Percentiles rank a stretch among this genome's conserved stretches.
These are phyloP conservation scores for Sutorius eximius DNA, from an alignment of 1,284 basidiomycete genomes.

Conservation along the genomic window DNA sequence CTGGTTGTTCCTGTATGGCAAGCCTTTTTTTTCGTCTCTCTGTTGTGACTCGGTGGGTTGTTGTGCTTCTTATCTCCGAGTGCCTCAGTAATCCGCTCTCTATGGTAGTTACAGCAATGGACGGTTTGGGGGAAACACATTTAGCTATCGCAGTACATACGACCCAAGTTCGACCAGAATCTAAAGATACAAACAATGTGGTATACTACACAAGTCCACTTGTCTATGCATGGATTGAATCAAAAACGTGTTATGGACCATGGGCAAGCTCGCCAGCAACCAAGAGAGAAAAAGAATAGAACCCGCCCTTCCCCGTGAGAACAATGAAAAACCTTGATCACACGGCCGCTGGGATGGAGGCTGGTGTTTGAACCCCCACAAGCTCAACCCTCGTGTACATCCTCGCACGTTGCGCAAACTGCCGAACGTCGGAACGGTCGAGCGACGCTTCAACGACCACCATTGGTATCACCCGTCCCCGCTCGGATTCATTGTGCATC, in stretches of 20 bases:
- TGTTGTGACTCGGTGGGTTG: no score
- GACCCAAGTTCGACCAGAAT: background rate
- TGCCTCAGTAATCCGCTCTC: no score
- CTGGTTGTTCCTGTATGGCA: no score
- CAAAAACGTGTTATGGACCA: background rate
- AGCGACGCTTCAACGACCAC: constrained; percentile 19
- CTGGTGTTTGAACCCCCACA: background rate
- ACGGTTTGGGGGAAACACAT: background rate
- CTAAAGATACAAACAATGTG: constrained; percentile 8
- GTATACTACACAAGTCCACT: background rate
- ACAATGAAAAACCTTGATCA: background rate
- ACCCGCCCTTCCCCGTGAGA: no score
- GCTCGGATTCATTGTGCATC: constrained; percentile 18
- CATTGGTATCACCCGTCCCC: constrained; percentile 10
- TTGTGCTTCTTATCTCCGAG: no score
- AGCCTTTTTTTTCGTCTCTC: no score
- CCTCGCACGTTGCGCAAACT: constrained; percentile 17
- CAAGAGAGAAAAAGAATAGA: background rate
- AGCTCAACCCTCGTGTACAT: constrained; percentile 21
- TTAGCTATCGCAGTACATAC: constrained; percentile 1
- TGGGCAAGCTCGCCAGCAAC: background rate
- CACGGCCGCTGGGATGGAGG: background rate
- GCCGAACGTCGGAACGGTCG: constrained; percentile 17
- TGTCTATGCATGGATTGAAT: background rate
- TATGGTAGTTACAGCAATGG: background rate